A percentile compares a stretch with the other conserved stretches of the same genome.
Conservation (phyloP, 1,284 basidiomycete species). For the Moniliophthora roreri region DNA sequence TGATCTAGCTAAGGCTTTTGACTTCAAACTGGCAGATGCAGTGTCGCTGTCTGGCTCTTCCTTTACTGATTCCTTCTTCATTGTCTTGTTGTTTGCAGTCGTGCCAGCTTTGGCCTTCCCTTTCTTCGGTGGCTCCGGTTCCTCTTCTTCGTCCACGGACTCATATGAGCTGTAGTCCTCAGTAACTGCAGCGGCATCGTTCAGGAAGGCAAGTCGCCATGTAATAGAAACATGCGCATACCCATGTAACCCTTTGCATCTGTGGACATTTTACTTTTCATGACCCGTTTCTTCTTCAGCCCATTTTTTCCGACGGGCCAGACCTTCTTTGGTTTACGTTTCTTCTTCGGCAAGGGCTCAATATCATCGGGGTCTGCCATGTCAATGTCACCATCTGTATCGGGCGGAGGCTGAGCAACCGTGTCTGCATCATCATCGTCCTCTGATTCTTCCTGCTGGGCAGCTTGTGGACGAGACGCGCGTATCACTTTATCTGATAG, state of each 20-base stretch:
- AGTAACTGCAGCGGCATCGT: slow-evolving; percentile 46
- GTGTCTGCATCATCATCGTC: slow-evolving; percentile 11
- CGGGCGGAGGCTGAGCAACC: slow-evolving; percentile 21
- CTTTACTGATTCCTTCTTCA: slow-evolving; percentile 8
- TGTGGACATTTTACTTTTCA: slow-evolving; percentile 52
- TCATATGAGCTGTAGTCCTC: slow-evolving; percentile 81
- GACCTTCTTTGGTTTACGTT: slow-evolving; percentile 59
- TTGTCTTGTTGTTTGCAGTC: slow-evolving; percentile 28
- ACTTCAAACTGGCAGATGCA: no score
- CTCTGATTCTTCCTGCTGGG: slow-evolving; percentile 29
- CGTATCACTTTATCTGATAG: slow-evolving; percentile 45
- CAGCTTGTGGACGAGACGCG: slow-evolving; percentile 30
- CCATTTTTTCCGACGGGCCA: slow-evolving; percentile 71
- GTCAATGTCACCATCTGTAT: slow-evolving; percentile 31
- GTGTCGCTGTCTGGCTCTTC: no score
- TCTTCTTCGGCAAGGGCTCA: slow-evolving; percentile 42
- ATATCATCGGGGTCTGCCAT: slow-evolving; percentile 37
- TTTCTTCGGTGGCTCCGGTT: slow-evolving; percentile 27
- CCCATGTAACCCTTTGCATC: slow-evolving; percentile 74
- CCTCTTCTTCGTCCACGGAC: slow-evolving; percentile 62
- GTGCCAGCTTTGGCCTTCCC: slow-evolving; percentile 24
- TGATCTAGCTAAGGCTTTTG: no score
- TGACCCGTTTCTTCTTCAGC: slow-evolving; percentile 64
- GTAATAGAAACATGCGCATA: slow-evolving; percentile 30
- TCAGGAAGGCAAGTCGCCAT: background rate